Base-by-base conservation (phyloP, 306 rosid species). In the Vicia villosa region DNA sequence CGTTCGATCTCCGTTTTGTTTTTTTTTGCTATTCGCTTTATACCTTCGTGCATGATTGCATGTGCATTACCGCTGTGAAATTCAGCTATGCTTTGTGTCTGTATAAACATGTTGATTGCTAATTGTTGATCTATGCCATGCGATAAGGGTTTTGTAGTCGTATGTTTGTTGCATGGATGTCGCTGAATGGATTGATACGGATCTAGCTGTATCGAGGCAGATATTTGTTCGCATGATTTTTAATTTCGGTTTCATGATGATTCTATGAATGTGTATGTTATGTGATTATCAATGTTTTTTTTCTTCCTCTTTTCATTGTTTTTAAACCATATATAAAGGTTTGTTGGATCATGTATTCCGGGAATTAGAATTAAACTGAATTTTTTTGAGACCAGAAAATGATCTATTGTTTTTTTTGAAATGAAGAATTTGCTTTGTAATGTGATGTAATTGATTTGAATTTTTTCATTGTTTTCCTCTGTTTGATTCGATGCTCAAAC, bases 101-200 rank as follows among this genome's bases (percentile, higher is more conserved):
- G 49, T 30, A 69, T 10, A 16, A 52, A 52, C 24, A 6, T 54
- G 21, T n/a, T 11, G 16, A 10, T 19, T 13, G 60, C 16, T 14
- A 63, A 43, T 77, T 74, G 24, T 55, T 8, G 19, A 65, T 12
- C 11, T 45, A 0, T 56, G 11, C 38, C 12, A 13, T 66, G 41
- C 10, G 20, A 21, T 75, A 54, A 41, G 81, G 77, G 28, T 63
- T 70, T 45, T 64, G 55, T 22, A 36, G 16, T 54, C 46, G 28
- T 56, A 0, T 10, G 0, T n/a, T 6, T 38, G 37, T 42, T 63
- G 9, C 15, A 1, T 46, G 34, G 37, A 1, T 32, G 37, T 32
- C 1, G 7, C 6, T 32, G 37, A 32, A 32, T 32, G 8, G 6
- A 32, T 32, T 32, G 37, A 32, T 32, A 32, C 8, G 37, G 38